Conservation (phyloP, 2,329 filamentous ascomycete genomes). For the Trichoderma endophyticum region DNA sequence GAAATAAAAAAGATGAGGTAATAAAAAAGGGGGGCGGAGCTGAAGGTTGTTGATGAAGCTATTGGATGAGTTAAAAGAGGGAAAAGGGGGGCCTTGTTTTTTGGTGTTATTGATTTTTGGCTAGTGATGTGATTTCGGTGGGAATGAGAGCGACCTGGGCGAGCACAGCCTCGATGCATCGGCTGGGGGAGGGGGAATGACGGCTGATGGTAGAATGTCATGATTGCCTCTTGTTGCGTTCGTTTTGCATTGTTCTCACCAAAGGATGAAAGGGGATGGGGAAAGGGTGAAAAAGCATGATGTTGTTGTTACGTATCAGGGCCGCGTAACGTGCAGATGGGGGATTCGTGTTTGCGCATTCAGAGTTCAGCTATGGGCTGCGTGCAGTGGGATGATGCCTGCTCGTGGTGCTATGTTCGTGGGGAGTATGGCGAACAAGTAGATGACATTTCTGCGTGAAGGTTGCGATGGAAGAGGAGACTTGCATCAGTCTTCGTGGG, state of each 20-base stretch:
- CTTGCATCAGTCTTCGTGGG: not conserved
- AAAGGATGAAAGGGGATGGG: not conserved
- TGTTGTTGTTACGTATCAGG: not conserved
- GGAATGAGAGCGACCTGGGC: not conserved
- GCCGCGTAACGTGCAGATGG: not conserved
- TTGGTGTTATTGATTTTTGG: not conserved
- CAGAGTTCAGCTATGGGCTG: slow-evolving; percentile 1
- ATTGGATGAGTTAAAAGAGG: not conserved
- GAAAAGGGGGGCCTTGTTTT: not conserved
- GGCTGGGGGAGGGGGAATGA: not conserved
- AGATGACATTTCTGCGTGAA: not conserved
- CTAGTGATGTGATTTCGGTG: not conserved
- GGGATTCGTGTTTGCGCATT: slow-evolving; percentile 2
- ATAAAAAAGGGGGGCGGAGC: not conserved
- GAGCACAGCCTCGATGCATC: slow-evolving; percentile 8
- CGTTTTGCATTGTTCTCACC: not conserved
- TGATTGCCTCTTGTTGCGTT: not conserved
- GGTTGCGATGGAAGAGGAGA: not conserved
- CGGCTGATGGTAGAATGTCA: not conserved
- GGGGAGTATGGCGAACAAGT: not conserved
- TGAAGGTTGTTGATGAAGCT: not conserved
- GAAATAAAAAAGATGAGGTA: not conserved
- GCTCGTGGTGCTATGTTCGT: not conserved
- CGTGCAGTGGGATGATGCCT: slow-evolving; percentile 1
- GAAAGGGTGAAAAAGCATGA: not conserved